phyloP scores from a whole-genome alignment of 139 green algal genomes.

The Auxenochlorella protothecoides region DNA sequence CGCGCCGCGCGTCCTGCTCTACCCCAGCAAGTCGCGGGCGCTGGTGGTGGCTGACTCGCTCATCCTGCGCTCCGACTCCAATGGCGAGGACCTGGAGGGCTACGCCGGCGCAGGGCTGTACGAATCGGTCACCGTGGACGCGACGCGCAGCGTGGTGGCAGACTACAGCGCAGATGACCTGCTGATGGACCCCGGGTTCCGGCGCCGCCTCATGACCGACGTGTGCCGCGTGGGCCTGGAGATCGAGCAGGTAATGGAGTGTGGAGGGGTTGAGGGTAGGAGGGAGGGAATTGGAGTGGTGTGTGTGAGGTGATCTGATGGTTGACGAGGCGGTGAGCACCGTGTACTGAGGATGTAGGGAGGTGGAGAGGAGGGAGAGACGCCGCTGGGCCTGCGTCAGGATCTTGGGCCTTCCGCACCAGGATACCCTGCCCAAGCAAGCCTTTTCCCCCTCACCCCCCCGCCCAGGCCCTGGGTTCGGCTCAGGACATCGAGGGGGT shows the following conservation, averaged over 20 bases:
- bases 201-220: constrained; percentile 33
- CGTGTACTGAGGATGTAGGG: neutral
- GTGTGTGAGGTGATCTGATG: no score
- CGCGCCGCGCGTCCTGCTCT: constrained; percentile 53
- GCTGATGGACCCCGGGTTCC: constrained; percentile 57
- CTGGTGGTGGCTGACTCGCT: constrained; percentile 82
- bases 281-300: no score
- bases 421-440: neutral
- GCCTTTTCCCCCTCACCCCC: no score
- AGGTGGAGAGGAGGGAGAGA: neutral
- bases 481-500: constrained; percentile 93
- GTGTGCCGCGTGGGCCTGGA: constrained; percentile 51
- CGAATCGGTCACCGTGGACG: constrained; percentile 89
- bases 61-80: constrained; percentile 91
- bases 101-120: constrained; percentile 90
- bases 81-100: constrained; percentile 91
- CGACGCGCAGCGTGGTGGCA: constrained; percentile 38
- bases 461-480: constrained; percentile 21
- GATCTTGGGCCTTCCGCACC: no score
- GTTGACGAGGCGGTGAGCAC: no score
- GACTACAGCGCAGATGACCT: constrained; percentile 77
- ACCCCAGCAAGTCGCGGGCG: constrained; percentile 78
- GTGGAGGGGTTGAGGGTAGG: neutral
- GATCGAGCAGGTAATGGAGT: constrained; percentile 75
- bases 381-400: neutral